phyloP scores from a whole-genome alignment of 2,329 filamentous ascomycete species.

The Cladosporium velox region DNA sequence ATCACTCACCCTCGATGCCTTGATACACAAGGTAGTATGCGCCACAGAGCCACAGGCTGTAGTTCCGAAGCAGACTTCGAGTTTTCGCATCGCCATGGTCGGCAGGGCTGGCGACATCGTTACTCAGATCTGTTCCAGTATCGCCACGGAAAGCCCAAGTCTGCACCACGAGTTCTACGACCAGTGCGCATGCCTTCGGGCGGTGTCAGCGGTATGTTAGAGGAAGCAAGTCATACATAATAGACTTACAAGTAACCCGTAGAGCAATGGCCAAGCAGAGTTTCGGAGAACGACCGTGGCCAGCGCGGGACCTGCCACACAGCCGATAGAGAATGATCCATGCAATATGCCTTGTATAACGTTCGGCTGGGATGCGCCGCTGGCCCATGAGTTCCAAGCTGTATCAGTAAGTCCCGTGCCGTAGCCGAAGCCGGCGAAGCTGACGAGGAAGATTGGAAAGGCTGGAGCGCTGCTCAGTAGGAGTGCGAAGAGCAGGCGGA shows the following conservation, averaged over 20 bases:
- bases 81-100: neutral
- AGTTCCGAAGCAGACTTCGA: neutral
- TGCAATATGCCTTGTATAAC: slow-evolving; percentile 9
- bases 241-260: neutral
- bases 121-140: neutral
- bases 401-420: slow-evolving; percentile 13
- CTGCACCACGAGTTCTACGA: neutral
- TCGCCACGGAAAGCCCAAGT: neutral
- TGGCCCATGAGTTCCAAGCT: slow-evolving; percentile 12
- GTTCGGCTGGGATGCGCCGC: neutral
- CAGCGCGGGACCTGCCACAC: slow-evolving; percentile 1
- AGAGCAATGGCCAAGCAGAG: neutral
- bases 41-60: slow-evolving; percentile 5
- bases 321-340: slow-evolving; percentile 8
- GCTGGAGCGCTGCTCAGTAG: neutral
- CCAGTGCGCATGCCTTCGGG: neutral
- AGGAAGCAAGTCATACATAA: no score
- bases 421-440: slow-evolving; percentile 11
- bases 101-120: no score
- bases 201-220: neutral
- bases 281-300: neutral
- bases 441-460: neutral
- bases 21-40: slow-evolving; percentile 12
- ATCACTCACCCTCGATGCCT: slow-evolving; percentile 5
- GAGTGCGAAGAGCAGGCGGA: neutral